A percentile compares a stretch with the other conserved stretches of the same genome.
Evolutionary conservation across 2,329 filamentous ascomycete genomes (phyloP).

Genomic region (Aspergillus sp.): DNA sequence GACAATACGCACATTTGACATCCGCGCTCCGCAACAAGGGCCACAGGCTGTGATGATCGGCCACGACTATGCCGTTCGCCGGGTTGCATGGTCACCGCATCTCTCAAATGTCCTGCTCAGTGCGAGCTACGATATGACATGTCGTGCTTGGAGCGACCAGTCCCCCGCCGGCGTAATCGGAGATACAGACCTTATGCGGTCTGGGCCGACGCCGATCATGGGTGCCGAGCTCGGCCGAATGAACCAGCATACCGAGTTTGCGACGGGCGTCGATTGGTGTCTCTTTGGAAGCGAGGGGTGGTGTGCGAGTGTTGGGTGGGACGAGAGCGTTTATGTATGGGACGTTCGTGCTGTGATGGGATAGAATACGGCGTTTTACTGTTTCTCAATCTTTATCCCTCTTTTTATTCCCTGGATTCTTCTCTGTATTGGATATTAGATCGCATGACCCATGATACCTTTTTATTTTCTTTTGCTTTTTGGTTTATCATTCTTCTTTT

Average conservation of each 20-base stretch:
- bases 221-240: slow-evolving; percentile 80
- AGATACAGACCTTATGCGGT: slow-evolving; percentile 40
- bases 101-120: slow-evolving; percentile 82
- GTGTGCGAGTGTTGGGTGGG: slow-evolving; percentile 94
- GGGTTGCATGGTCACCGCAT: slow-evolving; percentile 90
- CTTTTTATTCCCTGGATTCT: not conserved
- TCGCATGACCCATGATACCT: slow-evolving; percentile 21
- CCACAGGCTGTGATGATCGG: slow-evolving; percentile 74
- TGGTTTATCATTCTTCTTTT: not conserved
- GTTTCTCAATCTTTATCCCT: slow-evolving; percentile 9
- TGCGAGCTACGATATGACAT: slow-evolving; percentile 97
- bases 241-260: slow-evolving; percentile 93
- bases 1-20: slow-evolving; percentile 84
- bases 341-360: slow-evolving; percentile 71
- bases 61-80: slow-evolving; percentile 86
- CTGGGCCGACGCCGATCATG: slow-evolving; percentile 42
- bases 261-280: slow-evolving; percentile 96
- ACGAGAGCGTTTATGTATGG: slow-evolving; percentile 88
- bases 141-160: slow-evolving; percentile 89
- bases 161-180: slow-evolving; percentile 40
- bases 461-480: slow-evolving; percentile 6
- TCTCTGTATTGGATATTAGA: slow-evolving; percentile 26
- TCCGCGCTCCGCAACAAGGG: slow-evolving; percentile 71
- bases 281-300: slow-evolving; percentile 92
- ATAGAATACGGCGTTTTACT: slow-evolving; percentile 12